These are phyloP conservation scores for Neophaeococcomyces mojaviensis DNA, from an alignment of 2,329 filamentous ascomycete species.

Conservation along the genomic window DNA sequence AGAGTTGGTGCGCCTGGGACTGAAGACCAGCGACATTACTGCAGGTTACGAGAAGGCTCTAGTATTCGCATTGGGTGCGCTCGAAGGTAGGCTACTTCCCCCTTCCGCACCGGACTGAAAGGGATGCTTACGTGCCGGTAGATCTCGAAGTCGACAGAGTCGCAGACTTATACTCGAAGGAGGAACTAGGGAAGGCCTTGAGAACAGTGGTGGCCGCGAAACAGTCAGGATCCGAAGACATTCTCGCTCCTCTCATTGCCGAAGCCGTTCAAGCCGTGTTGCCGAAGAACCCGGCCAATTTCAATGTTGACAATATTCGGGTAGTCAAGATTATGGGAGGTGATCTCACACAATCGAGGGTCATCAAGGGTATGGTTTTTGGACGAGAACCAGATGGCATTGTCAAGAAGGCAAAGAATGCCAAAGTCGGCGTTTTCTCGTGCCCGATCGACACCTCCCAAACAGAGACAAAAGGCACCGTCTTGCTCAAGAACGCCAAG, in stretches of 20 bases:
- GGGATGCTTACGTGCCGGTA: constrained; percentile 26
- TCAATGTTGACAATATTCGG: constrained; percentile 98
- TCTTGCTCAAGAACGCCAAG: constrained; percentile 91
- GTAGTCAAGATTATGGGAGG: constrained; percentile 99
- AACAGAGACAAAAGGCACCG: constrained; percentile 98
- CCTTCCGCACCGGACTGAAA: too few relatives aligned
- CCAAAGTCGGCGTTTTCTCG: constrained; percentile 94
- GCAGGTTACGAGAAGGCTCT: constrained; percentile 93
- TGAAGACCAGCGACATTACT: constrained; percentile 97
- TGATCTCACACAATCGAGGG: constrained; percentile 83
- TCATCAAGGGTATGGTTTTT: constrained; percentile 98
- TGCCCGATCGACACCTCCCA: constrained; percentile 93
- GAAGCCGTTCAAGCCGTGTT: constrained; percentile 78
- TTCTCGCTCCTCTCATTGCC: constrained; percentile 77
- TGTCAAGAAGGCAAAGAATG: constrained; percentile 82
- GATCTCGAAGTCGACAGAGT: constrained; percentile 88
- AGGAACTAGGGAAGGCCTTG: constrained; percentile 89
- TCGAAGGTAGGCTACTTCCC: constrained; percentile 54
- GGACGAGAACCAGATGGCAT: constrained; percentile 86
- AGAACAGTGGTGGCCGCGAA: constrained; percentile 94
- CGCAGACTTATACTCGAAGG: constrained; percentile 68
- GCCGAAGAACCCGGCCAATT: constrained; percentile 89
- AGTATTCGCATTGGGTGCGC: constrained; percentile 71
- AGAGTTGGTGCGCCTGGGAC: constrained; percentile 88
- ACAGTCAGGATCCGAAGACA: constrained; percentile 87